Conservation (phyloP, 306 rosid genomes). For the Cucumis melo region DNA sequence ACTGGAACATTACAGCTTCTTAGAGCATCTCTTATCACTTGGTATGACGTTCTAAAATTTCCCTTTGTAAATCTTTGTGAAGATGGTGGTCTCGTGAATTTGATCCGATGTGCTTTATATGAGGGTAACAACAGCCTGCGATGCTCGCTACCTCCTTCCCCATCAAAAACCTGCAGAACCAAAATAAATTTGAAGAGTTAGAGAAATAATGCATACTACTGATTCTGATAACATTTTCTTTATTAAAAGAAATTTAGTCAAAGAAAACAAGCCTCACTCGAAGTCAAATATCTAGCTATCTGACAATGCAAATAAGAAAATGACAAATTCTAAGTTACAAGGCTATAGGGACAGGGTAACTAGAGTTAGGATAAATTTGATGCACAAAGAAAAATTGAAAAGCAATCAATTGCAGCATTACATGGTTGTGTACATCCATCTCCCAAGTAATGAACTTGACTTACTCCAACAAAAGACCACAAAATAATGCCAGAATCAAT, state of each 20-base stretch:
- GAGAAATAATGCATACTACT: background rate
- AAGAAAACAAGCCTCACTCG: background rate
- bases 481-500: background rate
- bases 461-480: background rate
- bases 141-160: conserved; percentile 64
- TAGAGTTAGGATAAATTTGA: background rate
- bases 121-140: conserved; percentile 68
- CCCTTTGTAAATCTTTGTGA: conserved; percentile 29
- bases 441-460: background rate
- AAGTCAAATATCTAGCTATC: background rate
- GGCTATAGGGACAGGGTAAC: background rate
- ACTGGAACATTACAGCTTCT: conserved; percentile 58
- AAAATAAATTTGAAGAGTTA: background rate
- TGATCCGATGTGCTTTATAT: conserved; percentile 64
- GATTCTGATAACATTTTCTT: background rate
- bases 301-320: background rate
- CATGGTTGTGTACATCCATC: background rate
- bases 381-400: background rate
- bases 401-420: background rate
- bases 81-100: conserved; percentile 29
- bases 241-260: background rate
- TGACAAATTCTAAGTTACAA: background rate
- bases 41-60: conserved; percentile 43
- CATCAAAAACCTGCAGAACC: conserved; percentile 56
- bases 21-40: conserved; percentile 35